These are phyloP conservation scores for Pichia thaimueangensis DNA, from an alignment of 805 yeast genomes.

Conservation along the genomic window DNA sequence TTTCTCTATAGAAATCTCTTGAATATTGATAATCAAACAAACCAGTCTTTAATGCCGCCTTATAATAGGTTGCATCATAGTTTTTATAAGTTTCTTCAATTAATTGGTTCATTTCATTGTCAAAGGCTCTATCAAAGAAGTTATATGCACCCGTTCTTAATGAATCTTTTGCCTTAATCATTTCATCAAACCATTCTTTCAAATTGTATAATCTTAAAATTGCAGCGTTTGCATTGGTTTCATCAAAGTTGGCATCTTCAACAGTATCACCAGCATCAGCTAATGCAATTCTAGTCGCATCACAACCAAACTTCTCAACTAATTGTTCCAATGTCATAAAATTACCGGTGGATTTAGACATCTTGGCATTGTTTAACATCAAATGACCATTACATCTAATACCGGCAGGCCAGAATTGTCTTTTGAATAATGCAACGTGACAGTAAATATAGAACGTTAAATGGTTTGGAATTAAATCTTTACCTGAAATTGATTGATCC, in stretches of 20 bases:
- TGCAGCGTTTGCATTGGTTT: slow-evolving; percentile 94
- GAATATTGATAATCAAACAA: slow-evolving; percentile 92
- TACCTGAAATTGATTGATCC: slow-evolving; percentile 88
- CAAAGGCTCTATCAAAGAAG: slow-evolving; percentile 86
- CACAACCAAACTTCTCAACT: slow-evolving; percentile 90
- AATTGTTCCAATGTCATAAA: slow-evolving; percentile 85
- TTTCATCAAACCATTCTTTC: slow-evolving; percentile 93
- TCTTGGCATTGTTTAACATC: slow-evolving; percentile 91
- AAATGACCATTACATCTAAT: slow-evolving; percentile 94
- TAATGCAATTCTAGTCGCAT: slow-evolving; percentile 92
- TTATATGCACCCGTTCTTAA: slow-evolving; percentile 53
- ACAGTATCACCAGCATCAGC: slow-evolving; percentile 98
- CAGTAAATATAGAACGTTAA: slow-evolving; percentile 91
- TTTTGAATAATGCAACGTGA: slow-evolving; percentile 90
- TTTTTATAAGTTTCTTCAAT: slow-evolving; percentile 67
- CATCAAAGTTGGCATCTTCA: slow-evolving; percentile 98
- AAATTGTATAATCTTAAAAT: slow-evolving; percentile 85
- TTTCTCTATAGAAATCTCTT: slow-evolving; percentile 94
- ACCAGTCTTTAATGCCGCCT: slow-evolving; percentile 84
- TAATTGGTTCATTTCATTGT: slow-evolving; percentile 84
- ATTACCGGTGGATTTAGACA: slow-evolving; percentile 98
- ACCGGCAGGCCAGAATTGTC: slow-evolving; percentile 88
- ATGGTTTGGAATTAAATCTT: slow-evolving; percentile 96
- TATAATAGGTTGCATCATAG: slow-evolving; percentile 70
- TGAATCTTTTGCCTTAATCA: slow-evolving; percentile 42